phyloP scores from a whole-genome alignment of 2,329 filamentous ascomycete genomes.

The Elsinoe perseae region DNA sequence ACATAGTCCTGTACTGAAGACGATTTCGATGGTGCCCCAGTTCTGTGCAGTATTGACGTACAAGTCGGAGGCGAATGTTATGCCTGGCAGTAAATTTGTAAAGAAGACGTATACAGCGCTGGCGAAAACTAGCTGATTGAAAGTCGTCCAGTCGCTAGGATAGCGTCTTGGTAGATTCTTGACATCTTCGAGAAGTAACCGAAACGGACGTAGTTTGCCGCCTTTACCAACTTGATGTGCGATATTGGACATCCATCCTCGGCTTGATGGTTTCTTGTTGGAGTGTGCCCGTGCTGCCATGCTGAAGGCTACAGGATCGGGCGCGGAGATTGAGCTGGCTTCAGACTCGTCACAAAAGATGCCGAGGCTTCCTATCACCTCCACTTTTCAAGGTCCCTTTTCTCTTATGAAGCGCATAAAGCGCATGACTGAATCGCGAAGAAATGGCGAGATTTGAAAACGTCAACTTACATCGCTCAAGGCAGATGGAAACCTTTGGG shows the following conservation, averaged over 20 bases:
- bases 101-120: slow-evolving; percentile 61
- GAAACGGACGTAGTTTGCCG: slow-evolving; percentile 25
- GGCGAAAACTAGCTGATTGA: slow-evolving; percentile 57
- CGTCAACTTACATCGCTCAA: not conserved
- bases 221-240: slow-evolving; percentile 4
- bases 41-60: slow-evolving; percentile 54
- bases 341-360: not conserved
- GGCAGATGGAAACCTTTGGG: not conserved
- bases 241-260: not conserved
- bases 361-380: not conserved
- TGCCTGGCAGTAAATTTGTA: slow-evolving; percentile 58
- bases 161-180: slow-evolving; percentile 27
- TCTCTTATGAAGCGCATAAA: not conserved
- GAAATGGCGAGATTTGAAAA: not conserved
- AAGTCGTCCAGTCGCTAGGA: slow-evolving; percentile 35
- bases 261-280: not conserved
- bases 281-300: slow-evolving; percentile 1
- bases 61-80: slow-evolving; percentile 59
- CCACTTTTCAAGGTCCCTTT: slow-evolving; percentile 1
- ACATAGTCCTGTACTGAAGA: slow-evolving; percentile 58
- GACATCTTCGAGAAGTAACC: slow-evolving; percentile 29
- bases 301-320: not conserved
- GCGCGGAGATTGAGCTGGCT: not conserved
- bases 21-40: slow-evolving; percentile 60
- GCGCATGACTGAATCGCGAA: not conserved